Evolutionary conservation across 2,329 filamentous ascomycete species (phyloP).

Genomic region (Diplodia intermedia): DNA sequence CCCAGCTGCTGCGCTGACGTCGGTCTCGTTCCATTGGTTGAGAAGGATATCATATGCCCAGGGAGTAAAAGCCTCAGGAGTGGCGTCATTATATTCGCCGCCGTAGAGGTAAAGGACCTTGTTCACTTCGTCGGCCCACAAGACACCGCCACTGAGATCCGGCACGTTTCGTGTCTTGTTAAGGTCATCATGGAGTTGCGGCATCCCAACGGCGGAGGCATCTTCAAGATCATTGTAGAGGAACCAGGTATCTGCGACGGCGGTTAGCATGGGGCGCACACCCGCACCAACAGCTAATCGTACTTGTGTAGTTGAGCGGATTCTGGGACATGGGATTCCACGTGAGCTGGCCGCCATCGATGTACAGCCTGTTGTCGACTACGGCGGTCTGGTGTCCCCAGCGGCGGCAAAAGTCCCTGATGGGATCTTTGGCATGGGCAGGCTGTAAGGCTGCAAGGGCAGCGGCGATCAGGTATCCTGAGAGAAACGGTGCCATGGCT

Average conservation of each 20-base stretch:
- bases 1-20: constrained; percentile 45
- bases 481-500: constrained; percentile 43
- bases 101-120: constrained; percentile 69
- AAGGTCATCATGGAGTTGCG: constrained; percentile 63
- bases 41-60: constrained; percentile 65
- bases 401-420: constrained; percentile 58
- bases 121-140: constrained; percentile 69
- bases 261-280: background rate
- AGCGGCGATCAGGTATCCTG: constrained; percentile 40
- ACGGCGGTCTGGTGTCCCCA: constrained; percentile 66
- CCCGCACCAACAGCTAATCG: constrained; percentile 36
- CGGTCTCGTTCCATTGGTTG: constrained; percentile 62
- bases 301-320: constrained; percentile 64
- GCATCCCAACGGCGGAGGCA: constrained; percentile 50
- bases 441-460: constrained; percentile 41
- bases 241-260: constrained; percentile 58
- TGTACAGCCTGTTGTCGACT: constrained; percentile 65
- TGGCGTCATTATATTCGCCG: constrained; percentile 57
- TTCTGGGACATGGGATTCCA: constrained; percentile 60
- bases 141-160: constrained; percentile 54
- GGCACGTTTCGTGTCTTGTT: constrained; percentile 67
- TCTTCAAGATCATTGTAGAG: constrained; percentile 64
- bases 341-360: constrained; percentile 67
- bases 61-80: constrained; percentile 58
- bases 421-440: constrained; percentile 53